phyloP scores from a whole-genome alignment of 306 rosid genomes.

The Mimosa bimucronata region DNA sequence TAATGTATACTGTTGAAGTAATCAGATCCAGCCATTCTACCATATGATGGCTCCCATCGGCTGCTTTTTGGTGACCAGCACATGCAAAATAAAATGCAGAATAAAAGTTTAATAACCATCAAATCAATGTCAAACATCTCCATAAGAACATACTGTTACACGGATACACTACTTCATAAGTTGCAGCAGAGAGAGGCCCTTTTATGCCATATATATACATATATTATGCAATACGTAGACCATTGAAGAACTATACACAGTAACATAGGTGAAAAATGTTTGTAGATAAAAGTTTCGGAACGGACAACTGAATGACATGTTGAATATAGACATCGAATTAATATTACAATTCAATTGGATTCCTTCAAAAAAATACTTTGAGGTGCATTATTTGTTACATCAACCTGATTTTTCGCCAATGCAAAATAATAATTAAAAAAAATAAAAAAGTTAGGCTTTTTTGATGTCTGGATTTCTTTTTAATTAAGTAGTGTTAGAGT shows the following conservation, averaged over 20 bases:
- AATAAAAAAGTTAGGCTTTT: too few relatives aligned
- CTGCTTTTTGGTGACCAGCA: constrained; percentile 42
- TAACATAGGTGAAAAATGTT: not conserved
- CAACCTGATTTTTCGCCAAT: too few relatives aligned
- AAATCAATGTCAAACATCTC: constrained; percentile 9
- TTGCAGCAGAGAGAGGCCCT: constrained; percentile 12
- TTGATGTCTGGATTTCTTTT: too few relatives aligned
- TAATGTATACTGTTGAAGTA: constrained; percentile 62
- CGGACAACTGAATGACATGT: constrained; percentile 3
- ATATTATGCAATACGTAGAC: not conserved
- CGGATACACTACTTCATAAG: not conserved
- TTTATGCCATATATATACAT: not conserved
- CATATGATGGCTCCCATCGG: constrained; percentile 73
- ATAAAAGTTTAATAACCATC: constrained; percentile 5
- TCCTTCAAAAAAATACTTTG: not conserved
- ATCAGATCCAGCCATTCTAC: constrained; percentile 66
- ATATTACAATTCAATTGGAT: not conserved
- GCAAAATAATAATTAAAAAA: too few relatives aligned
- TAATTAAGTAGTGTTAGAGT: too few relatives aligned
- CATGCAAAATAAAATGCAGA: constrained; percentile 29
- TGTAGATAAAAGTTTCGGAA: constrained; percentile 3
- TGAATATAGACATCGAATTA: not conserved
- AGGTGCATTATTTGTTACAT: not conserved
- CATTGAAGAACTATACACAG: constrained; percentile 3
- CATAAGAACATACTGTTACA: not conserved